These are phyloP conservation scores for Lachancea sp. DNA, from an alignment of 805 yeast genomes.

Conservation along the genomic window DNA sequence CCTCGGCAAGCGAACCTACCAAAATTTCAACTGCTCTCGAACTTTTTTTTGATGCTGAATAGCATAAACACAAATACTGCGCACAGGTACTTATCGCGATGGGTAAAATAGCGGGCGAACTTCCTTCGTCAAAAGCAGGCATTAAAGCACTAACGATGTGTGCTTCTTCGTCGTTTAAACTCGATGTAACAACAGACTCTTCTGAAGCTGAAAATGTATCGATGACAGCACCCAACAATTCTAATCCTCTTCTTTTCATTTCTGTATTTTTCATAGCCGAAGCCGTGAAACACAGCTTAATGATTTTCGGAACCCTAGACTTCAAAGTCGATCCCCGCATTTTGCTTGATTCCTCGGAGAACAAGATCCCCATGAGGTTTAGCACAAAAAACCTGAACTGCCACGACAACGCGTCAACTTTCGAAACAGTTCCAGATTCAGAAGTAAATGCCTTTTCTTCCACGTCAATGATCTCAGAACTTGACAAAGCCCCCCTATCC, in stretches of 20 bases:
- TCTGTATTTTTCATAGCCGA: constrained; percentile 63
- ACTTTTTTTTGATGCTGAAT: constrained; percentile 44
- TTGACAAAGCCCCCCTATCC: constrained; percentile 33
- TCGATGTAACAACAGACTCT: constrained; percentile 58
- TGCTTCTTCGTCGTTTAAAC: constrained; percentile 90
- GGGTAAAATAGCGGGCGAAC: constrained; percentile 66
- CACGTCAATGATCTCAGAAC: constrained; percentile 27
- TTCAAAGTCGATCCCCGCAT: not conserved
- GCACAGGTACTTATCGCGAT: constrained; percentile 76
- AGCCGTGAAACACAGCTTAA: constrained; percentile 73
- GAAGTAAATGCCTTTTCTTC: constrained; percentile 1
- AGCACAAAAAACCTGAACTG: constrained; percentile 37
- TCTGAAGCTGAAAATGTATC: constrained; percentile 60
- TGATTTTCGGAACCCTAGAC: constrained; percentile 54
- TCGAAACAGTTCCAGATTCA: not conserved
- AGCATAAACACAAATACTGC: constrained; percentile 58
- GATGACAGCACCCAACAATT: constrained; percentile 57
- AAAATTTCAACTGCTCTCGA: constrained; percentile 58
- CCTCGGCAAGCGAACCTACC: constrained; percentile 58
- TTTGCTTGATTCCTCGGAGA: not conserved
- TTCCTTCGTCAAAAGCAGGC: constrained; percentile 73
- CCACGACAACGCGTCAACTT: constrained; percentile 36
- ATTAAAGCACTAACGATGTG: constrained; percentile 84
- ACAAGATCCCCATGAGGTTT: constrained; percentile 26
- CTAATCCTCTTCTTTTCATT: constrained; percentile 60